A percentile compares a stretch with the other conserved stretches of the same genome.
These are phyloP conservation scores for Dacryopinax primogenitus DNA, from an alignment of 768 basidiomycete genomes.

Conservation along the genomic window DNA sequence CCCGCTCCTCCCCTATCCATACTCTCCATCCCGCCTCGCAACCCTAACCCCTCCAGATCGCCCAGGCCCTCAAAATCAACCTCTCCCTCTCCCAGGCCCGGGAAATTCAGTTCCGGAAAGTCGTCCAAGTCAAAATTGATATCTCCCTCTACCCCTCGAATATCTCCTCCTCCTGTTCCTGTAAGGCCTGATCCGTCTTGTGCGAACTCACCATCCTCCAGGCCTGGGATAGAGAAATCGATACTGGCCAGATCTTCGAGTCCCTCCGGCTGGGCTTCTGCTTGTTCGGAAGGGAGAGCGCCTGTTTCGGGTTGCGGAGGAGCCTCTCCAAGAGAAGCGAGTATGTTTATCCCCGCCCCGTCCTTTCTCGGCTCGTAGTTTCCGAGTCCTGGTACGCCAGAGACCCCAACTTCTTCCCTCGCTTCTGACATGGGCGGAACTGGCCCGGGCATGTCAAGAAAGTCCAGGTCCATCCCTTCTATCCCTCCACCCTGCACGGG, in stretches of 20 bases:
- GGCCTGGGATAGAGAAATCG: neutral
- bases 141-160: neutral
- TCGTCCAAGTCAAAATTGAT: constrained; percentile 2
- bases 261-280: neutral
- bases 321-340: neutral
- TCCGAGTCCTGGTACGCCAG: too few relatives aligned
- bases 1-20: neutral
- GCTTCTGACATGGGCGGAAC: neutral
- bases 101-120: neutral
- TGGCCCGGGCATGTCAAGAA: neutral
- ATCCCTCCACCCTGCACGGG: neutral
- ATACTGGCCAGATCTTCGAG: neutral
- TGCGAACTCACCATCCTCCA: neutral
- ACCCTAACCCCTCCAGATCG: too few relatives aligned
- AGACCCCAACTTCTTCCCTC: neutral
- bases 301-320: neutral
- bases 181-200: neutral
- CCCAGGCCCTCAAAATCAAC: neutral
- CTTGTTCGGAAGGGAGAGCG: neutral
- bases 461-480: constrained; percentile 1
- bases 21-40: neutral
- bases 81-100: neutral
- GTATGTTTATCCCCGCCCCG: neutral
- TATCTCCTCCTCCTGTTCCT: neutral
- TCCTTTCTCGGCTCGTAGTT: too few relatives aligned